Evolutionary conservation across 2,329 filamentous ascomycete species (phyloP), one percentile per base, ranked within the genome.

Genomic region (Xylaria sp.): DNA sequence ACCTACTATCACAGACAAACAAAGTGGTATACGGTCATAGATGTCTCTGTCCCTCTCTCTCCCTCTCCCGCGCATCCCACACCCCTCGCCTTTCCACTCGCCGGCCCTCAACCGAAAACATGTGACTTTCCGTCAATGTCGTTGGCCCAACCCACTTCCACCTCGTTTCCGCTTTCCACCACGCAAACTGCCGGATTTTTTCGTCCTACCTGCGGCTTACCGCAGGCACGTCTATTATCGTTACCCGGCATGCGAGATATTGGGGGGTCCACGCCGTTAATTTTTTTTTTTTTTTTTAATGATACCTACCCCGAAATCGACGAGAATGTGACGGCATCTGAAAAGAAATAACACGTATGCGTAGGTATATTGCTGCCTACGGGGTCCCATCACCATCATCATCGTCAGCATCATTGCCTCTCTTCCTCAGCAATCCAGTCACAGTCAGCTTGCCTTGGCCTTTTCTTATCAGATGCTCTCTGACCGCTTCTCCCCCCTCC

Each of bases 111-210:
- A 58, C 42, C 46, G 50, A 57, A 58, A 65, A 51, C 64, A 64
- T 67, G 61, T 66, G 63, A 69, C 66, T 56, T 63, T 63, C 31
- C 57, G 42, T 65, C 40, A 43, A 56, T 60, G 62, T 60, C 54
- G 66, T 69, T 67, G 56, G 60, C 55, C 46, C 56, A 60, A 19
- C 43, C 21, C 28, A 9, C 9, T 9, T 31, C 28, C 28, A 17
- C 8, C 19, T 19, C 23, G 28, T 12, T n/a, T 42, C 51, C 57
- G 23, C 21, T 58, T 47, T 60, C 35, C n/a, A n/a, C 35, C 38
- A 57, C 53, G 38, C 62, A 57, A 57, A 47, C 49, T 59, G 45
- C 57, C 64, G 56, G 63, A 31, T 31, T 31, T 31, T 31, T 31
- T 31, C n/a, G 60, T n/a, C 31, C 23, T n/a, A 5, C 35, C 53